A percentile compares a stretch with the other conserved stretches of the same genome.
These are phyloP conservation scores for Heteromeles arbutifolia DNA, from an alignment of 306 rosid genomes.

Conservation along the genomic window DNA sequence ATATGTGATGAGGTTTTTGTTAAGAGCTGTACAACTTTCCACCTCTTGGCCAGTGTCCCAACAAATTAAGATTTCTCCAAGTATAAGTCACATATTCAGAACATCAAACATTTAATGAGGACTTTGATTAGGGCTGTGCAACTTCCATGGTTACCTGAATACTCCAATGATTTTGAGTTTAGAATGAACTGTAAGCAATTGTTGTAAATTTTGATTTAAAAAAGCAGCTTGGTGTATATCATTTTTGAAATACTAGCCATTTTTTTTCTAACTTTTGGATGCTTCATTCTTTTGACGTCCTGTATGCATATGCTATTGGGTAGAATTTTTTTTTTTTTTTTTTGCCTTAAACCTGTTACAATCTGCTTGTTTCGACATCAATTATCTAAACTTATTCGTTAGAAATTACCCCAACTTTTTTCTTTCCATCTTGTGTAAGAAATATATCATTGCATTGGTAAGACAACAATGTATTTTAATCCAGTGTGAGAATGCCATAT, in stretches of 20 bases:
- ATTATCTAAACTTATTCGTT: not conserved
- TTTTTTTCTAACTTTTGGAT: not conserved
- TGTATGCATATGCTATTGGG: not conserved
- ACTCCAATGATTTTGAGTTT: not conserved
- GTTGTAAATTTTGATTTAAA: too few relatives aligned
- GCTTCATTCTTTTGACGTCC: not conserved
- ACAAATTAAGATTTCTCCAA: not conserved
- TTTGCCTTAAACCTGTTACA: not conserved
- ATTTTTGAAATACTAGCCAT: not conserved
- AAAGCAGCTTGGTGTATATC: not conserved
- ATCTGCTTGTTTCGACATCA: not conserved
- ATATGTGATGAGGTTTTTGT: not conserved
- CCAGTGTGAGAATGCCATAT: not conserved
- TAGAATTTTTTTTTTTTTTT: not conserved
- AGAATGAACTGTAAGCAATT: not conserved
- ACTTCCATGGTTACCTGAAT: not conserved
- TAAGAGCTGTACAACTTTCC: not conserved
- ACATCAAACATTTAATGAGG: not conserved
- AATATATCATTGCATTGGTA: not conserved
- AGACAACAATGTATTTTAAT: not conserved
- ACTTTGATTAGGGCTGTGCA: not conserved
- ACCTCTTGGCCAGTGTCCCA: not conserved
- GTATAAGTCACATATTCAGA: not conserved
- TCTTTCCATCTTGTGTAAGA: not conserved
- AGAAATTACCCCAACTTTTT: not conserved